These are phyloP conservation scores for Chloranthus sessilifolius DNA, from an alignment of 164 flowering plant species.

Conservation along the genomic window DNA sequence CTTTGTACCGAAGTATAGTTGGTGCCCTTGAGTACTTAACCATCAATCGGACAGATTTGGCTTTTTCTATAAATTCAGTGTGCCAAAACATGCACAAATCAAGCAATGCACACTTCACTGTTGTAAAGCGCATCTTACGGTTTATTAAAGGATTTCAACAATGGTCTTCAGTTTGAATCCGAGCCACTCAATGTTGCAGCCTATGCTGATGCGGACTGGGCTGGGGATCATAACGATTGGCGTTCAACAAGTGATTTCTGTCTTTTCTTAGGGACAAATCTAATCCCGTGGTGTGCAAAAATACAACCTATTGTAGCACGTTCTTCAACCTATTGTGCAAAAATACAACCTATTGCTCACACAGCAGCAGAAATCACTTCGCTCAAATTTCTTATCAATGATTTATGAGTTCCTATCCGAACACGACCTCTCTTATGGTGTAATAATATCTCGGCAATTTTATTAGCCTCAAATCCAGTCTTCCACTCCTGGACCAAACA, in stretches of 20 bases:
- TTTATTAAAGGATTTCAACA: background rate
- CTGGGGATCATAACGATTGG: background rate
- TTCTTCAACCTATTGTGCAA: background rate
- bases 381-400: background rate
- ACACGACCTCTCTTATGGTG: too few relatives aligned
- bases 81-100: conserved; percentile 6
- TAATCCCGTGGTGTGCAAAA: background rate
- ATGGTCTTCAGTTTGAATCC: too few relatives aligned
- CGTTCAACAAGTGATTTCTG: background rate
- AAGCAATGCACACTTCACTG: background rate
- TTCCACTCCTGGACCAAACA: too few relatives aligned
- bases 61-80: background rate
- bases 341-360: background rate
- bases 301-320: background rate
- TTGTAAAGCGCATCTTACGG: background rate
- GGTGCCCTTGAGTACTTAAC: conserved; percentile 2
- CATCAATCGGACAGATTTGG: background rate
- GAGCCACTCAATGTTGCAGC: background rate
- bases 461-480: too few relatives aligned
- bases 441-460: too few relatives aligned
- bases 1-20: background rate
- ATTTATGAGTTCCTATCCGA: too few relatives aligned
- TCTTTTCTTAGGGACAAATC: background rate
- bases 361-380: background rate
- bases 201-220: conserved; percentile 6